These are phyloP conservation scores for Oenanthe javanica DNA, from an alignment of 140 eudicot species.

Conservation along the genomic window DNA sequence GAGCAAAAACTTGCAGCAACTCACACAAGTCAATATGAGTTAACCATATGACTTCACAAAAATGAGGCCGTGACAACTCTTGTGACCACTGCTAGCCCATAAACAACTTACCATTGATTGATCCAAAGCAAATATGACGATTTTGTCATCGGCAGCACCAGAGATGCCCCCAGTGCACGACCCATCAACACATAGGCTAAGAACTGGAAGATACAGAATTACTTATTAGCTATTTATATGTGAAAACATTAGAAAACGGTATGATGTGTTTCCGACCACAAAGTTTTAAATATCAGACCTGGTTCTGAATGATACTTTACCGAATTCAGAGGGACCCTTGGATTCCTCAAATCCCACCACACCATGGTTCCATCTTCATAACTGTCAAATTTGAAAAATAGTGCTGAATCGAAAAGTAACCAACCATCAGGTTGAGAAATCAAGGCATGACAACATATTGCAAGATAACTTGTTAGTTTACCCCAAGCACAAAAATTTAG, in stretches of 20 bases:
- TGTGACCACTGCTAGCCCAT: neutral
- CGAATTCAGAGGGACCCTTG: constrained; percentile 47
- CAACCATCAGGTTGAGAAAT: neutral
- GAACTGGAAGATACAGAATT: constrained; percentile 30
- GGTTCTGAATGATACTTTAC: constrained; percentile 81
- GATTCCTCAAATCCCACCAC: constrained; percentile 92
- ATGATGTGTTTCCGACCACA: neutral
- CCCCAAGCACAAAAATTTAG: neutral
- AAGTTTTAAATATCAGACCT: constrained; percentile 27
- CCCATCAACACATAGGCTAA: constrained; percentile 51
- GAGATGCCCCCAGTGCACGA: constrained; percentile 73
- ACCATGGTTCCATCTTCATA: constrained; percentile 85
- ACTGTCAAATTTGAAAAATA: constrained; percentile 18
- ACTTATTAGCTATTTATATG: neutral
- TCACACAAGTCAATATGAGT: neutral
- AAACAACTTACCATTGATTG: constrained; percentile 38
- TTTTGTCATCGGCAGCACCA: constrained; percentile 78
- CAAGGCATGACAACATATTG: neutral
- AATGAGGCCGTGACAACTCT: neutral
- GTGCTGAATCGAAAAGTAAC: neutral
- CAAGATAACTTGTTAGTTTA: neutral
- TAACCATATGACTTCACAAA: too few species aligned
- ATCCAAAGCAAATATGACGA: constrained; percentile 48
- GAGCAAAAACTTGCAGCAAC: neutral
- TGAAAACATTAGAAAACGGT: neutral